Base-by-base conservation (phyloP, 2,329 filamentous ascomycete species). In the Fusarium redolens region DNA sequence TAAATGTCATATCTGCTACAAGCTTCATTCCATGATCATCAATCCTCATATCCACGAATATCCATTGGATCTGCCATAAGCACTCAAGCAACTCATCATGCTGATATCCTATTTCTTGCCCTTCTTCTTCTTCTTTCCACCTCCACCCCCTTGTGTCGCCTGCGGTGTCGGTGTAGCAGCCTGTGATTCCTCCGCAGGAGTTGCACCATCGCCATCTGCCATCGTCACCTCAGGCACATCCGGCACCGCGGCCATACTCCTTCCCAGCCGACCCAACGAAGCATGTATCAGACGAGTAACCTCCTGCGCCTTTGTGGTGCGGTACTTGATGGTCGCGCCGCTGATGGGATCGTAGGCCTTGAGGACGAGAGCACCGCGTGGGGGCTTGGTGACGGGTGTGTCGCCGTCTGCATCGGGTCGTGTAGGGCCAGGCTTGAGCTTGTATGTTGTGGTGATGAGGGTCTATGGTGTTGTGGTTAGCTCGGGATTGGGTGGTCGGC, bases 361-460 rank as follows among this genome's bases (percentile, higher is more conserved):
- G 69, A 99, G 85, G 7, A 91, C 92, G 57, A 99, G 91, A 61
- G 87, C 89, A 73, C 92, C 95, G 73, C 88, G 88, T 8, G 91
- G 86, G 5, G 89, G 84, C 61, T 87, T 86, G 8, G 78, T 72
- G 56, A 76, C 61, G n/a, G 77, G 64, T 69, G 79, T 71, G 69
- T 75, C 68, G 77, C 75, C 73, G 71, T 75, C 75, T 31, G 70
- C 73, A 50, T 74, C 72, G 68, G 77, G 55, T 54, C 79, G 78
- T 59, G 79, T 63, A 58, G 72, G 58, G 11, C 60, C 68, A 51
- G 86, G 85, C 38, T 86, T 84, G 81, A 96, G 91, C 80, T 90
- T 92, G 90, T 98, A 99, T 87, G 93, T 95, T 72, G 95, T 97
- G 75, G 94, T 97, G 85, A 98, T 94, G 79, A 91, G 90, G 52